Conservation (phyloP, 2,329 filamentous ascomycete genomes). For the Periconia macrospinosa region DNA sequence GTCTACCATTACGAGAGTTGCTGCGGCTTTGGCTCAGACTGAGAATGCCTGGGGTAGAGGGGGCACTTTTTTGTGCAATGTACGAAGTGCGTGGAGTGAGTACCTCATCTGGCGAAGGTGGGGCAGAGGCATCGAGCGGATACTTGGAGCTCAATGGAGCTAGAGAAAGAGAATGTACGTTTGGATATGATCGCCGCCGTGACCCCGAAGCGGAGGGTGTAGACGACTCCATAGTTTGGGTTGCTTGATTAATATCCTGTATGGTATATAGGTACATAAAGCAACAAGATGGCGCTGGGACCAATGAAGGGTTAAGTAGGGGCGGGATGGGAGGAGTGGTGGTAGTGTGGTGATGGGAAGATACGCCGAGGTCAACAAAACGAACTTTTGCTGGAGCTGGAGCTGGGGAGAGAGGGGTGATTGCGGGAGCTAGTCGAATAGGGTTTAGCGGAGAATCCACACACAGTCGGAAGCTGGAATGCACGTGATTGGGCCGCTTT, state of each 20-base stretch:
- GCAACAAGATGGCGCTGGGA: neutral
- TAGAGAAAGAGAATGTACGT: conserved; percentile 62
- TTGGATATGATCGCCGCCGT: conserved; percentile 61
- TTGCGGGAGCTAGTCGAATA: no score
- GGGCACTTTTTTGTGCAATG: conserved; percentile 52
- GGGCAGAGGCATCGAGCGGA: conserved; percentile 50
- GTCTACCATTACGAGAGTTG: conserved; percentile 40
- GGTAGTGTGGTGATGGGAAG: no score
- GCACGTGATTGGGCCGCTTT: no score
- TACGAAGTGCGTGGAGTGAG: conserved; percentile 47
- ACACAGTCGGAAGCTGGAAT: no score
- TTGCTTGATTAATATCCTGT: neutral
- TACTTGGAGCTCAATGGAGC: conserved; percentile 61
- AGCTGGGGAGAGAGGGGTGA: neutral
- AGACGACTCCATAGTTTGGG: conserved; percentile 22
- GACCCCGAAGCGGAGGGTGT: conserved; percentile 24
- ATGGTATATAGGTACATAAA: neutral
- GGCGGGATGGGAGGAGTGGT: no score
- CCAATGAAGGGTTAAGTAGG: neutral
- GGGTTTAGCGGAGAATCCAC: no score
- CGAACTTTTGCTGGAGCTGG: no score
- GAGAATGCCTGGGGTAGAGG: conserved; percentile 53
- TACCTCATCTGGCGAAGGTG: conserved; percentile 35
- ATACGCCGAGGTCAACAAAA: no score
- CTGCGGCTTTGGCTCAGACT: conserved; percentile 44